A percentile compares a stretch with the other conserved stretches of the same genome.
phyloP scores from a whole-genome alignment of 352 stramenopile species.

The Globisporangium sylvaticum region DNA sequence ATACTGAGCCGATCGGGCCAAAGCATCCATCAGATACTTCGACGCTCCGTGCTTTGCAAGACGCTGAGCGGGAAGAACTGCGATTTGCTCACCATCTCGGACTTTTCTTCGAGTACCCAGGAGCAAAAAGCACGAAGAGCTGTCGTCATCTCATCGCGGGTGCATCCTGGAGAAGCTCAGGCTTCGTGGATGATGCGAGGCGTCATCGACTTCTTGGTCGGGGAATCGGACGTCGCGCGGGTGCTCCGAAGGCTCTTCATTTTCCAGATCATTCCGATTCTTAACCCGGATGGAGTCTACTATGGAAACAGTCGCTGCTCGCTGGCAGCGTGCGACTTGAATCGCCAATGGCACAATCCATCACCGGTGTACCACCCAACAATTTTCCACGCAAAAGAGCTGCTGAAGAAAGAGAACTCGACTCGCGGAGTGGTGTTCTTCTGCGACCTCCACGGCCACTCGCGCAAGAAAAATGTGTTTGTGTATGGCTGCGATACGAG shows the following conservation, averaged over 20 bases:
- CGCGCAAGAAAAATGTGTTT: slow-evolving; percentile 93
- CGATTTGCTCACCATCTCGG: slow-evolving; percentile 74
- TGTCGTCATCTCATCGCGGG: slow-evolving; percentile 82
- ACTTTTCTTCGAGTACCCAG: slow-evolving; percentile 31
- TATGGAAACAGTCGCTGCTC: slow-evolving; percentile 91
- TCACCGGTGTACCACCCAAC: slow-evolving; percentile 76
- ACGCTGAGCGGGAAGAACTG: slow-evolving; percentile 57
- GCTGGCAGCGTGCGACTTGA: slow-evolving; percentile 80
- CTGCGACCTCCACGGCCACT: slow-evolving; percentile 91
- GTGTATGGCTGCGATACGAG: slow-evolving; percentile 94
- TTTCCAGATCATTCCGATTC: slow-evolving; percentile 91
- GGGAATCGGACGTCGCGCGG: slow-evolving; percentile 47
- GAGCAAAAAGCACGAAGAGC: slow-evolving; percentile 35
- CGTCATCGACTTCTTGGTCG: slow-evolving; percentile 87
- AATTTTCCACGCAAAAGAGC: slow-evolving; percentile 81
- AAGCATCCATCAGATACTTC: slow-evolving; percentile 27
- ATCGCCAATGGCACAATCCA: slow-evolving; percentile 86
- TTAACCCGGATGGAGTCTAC: slow-evolving; percentile 93
- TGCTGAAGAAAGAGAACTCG: slow-evolving; percentile 57
- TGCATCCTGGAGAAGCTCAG: slow-evolving; percentile 90
- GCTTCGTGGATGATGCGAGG: slow-evolving; percentile 94
- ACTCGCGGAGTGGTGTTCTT: slow-evolving; percentile 75
- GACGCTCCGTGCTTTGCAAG: slow-evolving; percentile 45
- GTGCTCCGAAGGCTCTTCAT: slow-evolving; percentile 86
- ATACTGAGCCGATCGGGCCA: slow-evolving; percentile 20